phyloP scores from a whole-genome alignment of 2,329 filamentous ascomycete genomes.

The Aspergillus sp. region DNA sequence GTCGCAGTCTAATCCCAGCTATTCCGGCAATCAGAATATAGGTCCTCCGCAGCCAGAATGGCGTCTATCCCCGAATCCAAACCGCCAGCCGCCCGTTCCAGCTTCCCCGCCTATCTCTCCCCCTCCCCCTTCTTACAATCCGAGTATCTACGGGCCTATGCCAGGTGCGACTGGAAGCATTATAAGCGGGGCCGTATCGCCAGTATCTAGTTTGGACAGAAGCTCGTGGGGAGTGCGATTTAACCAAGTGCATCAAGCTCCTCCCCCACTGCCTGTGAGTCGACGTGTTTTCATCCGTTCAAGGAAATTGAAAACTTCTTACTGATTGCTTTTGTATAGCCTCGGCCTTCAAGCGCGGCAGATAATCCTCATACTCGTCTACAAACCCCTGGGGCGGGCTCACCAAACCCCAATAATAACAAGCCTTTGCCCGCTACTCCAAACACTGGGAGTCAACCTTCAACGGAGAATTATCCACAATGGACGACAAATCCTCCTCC shows the following conservation, averaged over 20 bases:
- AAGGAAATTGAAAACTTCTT: neutral
- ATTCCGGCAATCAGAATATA: constrained; percentile 13
- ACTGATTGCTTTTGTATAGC: constrained; percentile 18
- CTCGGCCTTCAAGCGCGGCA: constrained; percentile 30
- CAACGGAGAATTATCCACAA: constrained; percentile 7
- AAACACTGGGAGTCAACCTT: constrained; percentile 10
- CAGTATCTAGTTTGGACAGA: constrained; percentile 24
- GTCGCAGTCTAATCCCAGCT: too few species aligned
- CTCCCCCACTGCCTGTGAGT: constrained; percentile 36
- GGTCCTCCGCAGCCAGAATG: constrained; percentile 34
- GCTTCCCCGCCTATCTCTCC: constrained; percentile 19
- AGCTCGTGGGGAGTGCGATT: constrained; percentile 41
- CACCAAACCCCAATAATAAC: constrained; percentile 10
- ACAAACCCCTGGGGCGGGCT: constrained; percentile 11
- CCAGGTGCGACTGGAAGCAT: constrained; percentile 12
- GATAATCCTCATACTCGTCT: constrained; percentile 16
- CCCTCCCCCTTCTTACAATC: constrained; percentile 26
- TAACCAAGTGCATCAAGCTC: constrained; percentile 27
- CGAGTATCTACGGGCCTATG: constrained; percentile 31
- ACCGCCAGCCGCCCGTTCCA: constrained; percentile 10
- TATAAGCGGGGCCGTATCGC: constrained; percentile 11
- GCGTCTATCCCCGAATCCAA: constrained; percentile 18
- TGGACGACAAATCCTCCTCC: too few species aligned
- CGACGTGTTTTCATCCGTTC: neutral
- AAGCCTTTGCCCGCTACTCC: constrained; percentile 13